These are phyloP conservation scores for Leccinum variicolor DNA, from an alignment of 768 basidiomycete genomes.

Conservation along the genomic window DNA sequence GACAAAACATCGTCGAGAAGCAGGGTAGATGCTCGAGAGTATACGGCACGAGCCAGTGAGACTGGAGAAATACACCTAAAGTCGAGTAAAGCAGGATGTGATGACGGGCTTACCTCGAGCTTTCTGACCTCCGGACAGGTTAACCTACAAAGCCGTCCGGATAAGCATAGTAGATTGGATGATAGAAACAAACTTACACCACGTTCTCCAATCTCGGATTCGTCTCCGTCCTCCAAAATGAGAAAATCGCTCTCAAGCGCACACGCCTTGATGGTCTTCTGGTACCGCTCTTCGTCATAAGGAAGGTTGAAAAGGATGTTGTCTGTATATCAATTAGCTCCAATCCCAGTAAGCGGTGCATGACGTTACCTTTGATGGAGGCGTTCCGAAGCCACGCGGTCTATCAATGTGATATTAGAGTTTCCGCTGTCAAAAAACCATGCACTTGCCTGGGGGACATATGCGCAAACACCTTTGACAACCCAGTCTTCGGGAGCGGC, in stretches of 20 bases:
- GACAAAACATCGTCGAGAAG: slow-evolving; percentile 81
- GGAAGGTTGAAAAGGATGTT: slow-evolving; percentile 84
- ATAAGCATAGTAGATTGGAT: neutral
- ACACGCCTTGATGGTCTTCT: slow-evolving; percentile 71
- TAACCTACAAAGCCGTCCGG: slow-evolving; percentile 19
- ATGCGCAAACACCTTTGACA: slow-evolving; percentile 75
- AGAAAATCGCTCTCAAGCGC: slow-evolving; percentile 73
- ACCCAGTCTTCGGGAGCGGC: slow-evolving; percentile 66
- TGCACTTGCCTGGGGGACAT: slow-evolving; percentile 68
- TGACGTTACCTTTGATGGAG: slow-evolving; percentile 35
- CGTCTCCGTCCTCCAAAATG: slow-evolving; percentile 85
- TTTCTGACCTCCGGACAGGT: slow-evolving; percentile 56
- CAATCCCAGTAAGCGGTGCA: slow-evolving; percentile 31
- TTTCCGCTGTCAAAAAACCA: slow-evolving; percentile 2
- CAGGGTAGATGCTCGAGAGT: slow-evolving; percentile 79
- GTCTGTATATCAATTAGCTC: slow-evolving; percentile 30
- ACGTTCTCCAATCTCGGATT: slow-evolving; percentile 84
- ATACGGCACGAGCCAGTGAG: slow-evolving; percentile 80
- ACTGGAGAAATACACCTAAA: slow-evolving; percentile 37
- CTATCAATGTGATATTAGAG: slow-evolving; percentile 22
- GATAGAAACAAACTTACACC: slow-evolving; percentile 44
- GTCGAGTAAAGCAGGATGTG: neutral
- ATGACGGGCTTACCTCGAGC: slow-evolving; percentile 48
- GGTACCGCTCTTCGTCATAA: slow-evolving; percentile 68
- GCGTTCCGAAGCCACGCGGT: slow-evolving; percentile 73